Evolutionary conservation across 1,284 basidiomycete species (phyloP), one percentile per base, ranked within the genome.

Genomic region (Rhodotorula sp.): DNA sequence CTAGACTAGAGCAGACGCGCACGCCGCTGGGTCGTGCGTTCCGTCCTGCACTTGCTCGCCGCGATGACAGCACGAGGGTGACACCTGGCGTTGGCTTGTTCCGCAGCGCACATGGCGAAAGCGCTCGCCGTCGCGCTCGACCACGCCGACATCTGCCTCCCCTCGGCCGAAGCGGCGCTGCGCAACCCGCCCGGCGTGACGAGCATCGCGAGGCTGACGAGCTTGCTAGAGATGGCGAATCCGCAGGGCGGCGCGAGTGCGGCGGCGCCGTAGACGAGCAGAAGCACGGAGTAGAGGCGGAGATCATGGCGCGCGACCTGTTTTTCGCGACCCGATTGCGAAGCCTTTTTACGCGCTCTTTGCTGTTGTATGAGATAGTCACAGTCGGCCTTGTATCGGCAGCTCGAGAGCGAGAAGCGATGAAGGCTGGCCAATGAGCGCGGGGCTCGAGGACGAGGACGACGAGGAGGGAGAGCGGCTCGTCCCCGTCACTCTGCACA

Each of bases 1-100:
- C 53, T 4, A 12, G 58, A n/a, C 25, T 68, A 49, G 54, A 68
- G 61, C 50, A 63, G 17, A n/a, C 44, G n/a, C 21, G 67, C n/a
- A 68, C 60, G 14, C 52, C 60, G 61, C 46, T 68, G 17, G 67
- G 67, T 3, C 50, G 61, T 64, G 67, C n/a, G 61, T 67, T n/a
- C n/a, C n/a, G n/a, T n/a, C n/a, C n/a, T n/a, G n/a, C n/a, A n/a
- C n/a, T n/a, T n/a, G n/a, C n/a, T n/a, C n/a, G n/a, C n/a, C n/a
- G n/a, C n/a, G n/a, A n/a, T n/a, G n/a, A n/a, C n/a, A n/a, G n/a
- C n/a, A n/a, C n/a, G n/a, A n/a, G n/a, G n/a, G n/a, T n/a, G n/a
- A n/a, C n/a, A n/a, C n/a, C n/a, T n/a, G n/a, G 17, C 49, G 21
- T 25, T 27, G 10, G 7, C 46, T 14, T 16, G 2, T 3, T 10